Evolutionary conservation across 228 moss, liverwort and hornwort species (phyloP), one percentile per base, ranked within the genome.

Genomic region (Sphagnum fallax): DNA sequence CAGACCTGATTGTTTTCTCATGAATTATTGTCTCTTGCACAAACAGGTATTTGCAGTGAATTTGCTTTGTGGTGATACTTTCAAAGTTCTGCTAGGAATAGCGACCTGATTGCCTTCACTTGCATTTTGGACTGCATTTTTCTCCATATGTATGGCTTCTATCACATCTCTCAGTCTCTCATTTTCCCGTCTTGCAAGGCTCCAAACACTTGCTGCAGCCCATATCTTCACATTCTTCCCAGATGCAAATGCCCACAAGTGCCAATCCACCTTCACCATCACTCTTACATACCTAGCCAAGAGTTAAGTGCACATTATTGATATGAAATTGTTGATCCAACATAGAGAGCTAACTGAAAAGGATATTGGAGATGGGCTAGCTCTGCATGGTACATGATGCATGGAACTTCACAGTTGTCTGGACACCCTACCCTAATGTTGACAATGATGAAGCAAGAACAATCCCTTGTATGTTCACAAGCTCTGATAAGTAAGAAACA

Each of bases 231-330:
- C 69, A 62, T 80, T 83, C 72, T 77, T 83, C 47, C 79, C 83
- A 53, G 80, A 79, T 65, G 83, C 69, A 62, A 83, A 83, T 18
- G 77, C 74, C 83, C 83, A 83, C 48, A 80, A 77, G 80, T 79
- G 79, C 53, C 76, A 83, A 16, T 80, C 83, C 69, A 80, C 83
- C 69, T 75, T 74, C 52, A 83, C 75, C 83, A 80, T 80, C 8
- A 76, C 69, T 71, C 76, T 80, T 50, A 83, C 77, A 58, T 77
- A 80, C 55, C 80, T 80, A 71, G 58, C 48, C 32, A 32, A 32
- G 32, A 47, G 47, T 50, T 5, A 65, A 48, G 11, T 11, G 10
- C 10, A 62, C 16, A 62, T 47, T 47, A 6, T 6, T 62, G 16
- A 47, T 62, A 62, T 32, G 10, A 62, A 47, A 62, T 62, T 10